Base-by-base conservation (phyloP, 306 rosid genomes). In the Canavalia ensiformis region DNA sequence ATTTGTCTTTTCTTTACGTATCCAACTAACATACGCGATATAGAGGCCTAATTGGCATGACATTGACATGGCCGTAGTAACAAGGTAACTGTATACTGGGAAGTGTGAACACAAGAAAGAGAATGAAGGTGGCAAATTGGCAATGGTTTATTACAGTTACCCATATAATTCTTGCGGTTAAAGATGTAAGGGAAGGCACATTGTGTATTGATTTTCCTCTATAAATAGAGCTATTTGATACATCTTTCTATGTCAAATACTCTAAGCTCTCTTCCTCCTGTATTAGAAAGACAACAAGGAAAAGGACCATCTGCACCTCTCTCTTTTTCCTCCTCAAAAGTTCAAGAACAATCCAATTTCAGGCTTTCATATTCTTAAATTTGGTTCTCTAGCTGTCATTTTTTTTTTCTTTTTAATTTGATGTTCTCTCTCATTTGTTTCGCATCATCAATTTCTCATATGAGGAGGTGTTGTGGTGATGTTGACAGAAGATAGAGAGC, bases 401-500 rank as follows among this genome's bases (percentile, higher is more conserved):
- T 1, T 44, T 2, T 39, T 42, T 65, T 35, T 62, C 11, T n/a
- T 65, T 34, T 51, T 7, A 13, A n/a, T 30, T 37, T 76, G 5
- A 18, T 75, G 18, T 56, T 81, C 6, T 45, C 5, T 31, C 4
- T n/a, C 44, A 30, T n/a, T 49, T 11, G 1, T 31, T 3, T 25
- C n/a, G 1, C 31, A 28, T 71, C 2, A 49, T 47, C n/a, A 33
- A 18, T 18, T 18, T 18, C 25, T 66, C 6, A n/a, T 1, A 18
- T 18, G 12, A 72, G 69, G 84, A 78, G 89, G 83, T 68, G 65
- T 25, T 78, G 84, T 47, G 75, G 81, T 83, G 86, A 34, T 89
- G 92, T 33, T 92, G 97, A 92, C 94, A 92, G 97, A 92, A 92
- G 94, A 92, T 87, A 92, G 97, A 92, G 94, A 88, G 94, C 92